A percentile compares a stretch with the other conserved stretches of the same genome.
phyloP scores from a whole-genome alignment of 305 asterid species.

The Coffea humblotiana region DNA sequence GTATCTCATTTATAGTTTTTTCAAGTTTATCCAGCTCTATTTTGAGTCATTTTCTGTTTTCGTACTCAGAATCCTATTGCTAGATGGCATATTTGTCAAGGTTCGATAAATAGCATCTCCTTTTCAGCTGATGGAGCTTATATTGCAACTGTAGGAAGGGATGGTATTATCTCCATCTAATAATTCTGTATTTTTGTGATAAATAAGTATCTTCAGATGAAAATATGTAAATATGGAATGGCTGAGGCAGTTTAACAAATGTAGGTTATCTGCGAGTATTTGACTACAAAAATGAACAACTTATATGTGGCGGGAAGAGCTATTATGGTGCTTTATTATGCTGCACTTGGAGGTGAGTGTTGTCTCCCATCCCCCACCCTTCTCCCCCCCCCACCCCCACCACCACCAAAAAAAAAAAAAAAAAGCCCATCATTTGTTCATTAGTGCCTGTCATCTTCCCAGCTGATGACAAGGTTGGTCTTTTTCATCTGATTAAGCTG shows the following conservation, averaged over 20 bases:
- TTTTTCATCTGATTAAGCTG: conserved; percentile 1
- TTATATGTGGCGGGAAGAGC: conserved; percentile 94
- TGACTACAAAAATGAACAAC: conserved; percentile 87
- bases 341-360: conserved; percentile 92
- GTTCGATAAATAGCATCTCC: conserved; percentile 81
- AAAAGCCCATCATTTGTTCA: neutral
- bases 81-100: conserved; percentile 98
- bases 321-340: conserved; percentile 94
- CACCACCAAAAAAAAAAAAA: too few relatives aligned
- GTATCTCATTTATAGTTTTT: neutral
- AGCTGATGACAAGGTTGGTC: neutral
- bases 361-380: conserved; percentile 7
- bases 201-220: conserved; percentile 10
- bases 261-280: conserved; percentile 90
- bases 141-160: conserved; percentile 99
- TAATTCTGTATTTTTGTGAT: conserved; percentile 11
- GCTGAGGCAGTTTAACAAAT: conserved; percentile 29
- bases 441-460: conserved; percentile 13
- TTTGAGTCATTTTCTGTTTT: conserved; percentile 14
- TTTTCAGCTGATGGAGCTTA: conserved; percentile 88
- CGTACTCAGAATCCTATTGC: conserved; percentile 89
- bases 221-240: conserved; percentile 1
- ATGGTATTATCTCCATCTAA: conserved; percentile 62
- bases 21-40: neutral
- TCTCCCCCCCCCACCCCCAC: neutral